Evolutionary conservation across 23 red algal species (phyloP), one percentile per base, ranked within the genome.

Genomic region (Agarophyton chilense): DNA sequence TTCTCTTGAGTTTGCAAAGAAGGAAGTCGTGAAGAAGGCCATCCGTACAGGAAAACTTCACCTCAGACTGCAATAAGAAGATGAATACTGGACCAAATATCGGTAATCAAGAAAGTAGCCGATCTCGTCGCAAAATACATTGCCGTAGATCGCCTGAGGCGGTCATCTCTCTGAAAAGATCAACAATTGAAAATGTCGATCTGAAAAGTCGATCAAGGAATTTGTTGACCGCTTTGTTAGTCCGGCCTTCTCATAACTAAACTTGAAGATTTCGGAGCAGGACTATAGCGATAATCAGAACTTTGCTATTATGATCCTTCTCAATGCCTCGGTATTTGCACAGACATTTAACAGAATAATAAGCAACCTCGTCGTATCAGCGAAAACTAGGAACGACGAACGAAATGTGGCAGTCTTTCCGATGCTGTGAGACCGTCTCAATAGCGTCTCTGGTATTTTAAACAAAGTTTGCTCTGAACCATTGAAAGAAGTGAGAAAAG

Each of bases 341-440:
- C 42, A 66, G 34, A 46, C 57, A 10, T 72, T 85, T 31, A 85
- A 56, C 32, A 85, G 44, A 8, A 36, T 83, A 21, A 53, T 83
- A 33, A 34, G 26, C 36, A 66, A 34, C 10, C 38, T 72, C 10
- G 58, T 85, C 28, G 50, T 10, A 16, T 68, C 57, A 0, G n/a
- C 32, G 70, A 85, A 29, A 43, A 66, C 16, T 39, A 41, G 14
- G 19, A 38, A 6, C 11, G 10, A 56, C 12, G 21, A n/a, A n/a
- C n/a, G 4, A 4, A 56, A 4, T 14, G 52, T 17, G n/a, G 16
- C 52, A 17, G 19, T n/a, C 19, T 19, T 56, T 24, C 19, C 52
- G 52, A 56, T 56, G 21, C 19, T 17, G 4, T 14, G 19, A n/a
- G 52, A 56, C 4, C 52, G 19, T 4, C n/a, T n/a, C n/a, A n/a